These are phyloP conservation scores for Alternaria consortialis DNA, from an alignment of 2,329 filamentous ascomycete species.

Conservation along the genomic window DNA sequence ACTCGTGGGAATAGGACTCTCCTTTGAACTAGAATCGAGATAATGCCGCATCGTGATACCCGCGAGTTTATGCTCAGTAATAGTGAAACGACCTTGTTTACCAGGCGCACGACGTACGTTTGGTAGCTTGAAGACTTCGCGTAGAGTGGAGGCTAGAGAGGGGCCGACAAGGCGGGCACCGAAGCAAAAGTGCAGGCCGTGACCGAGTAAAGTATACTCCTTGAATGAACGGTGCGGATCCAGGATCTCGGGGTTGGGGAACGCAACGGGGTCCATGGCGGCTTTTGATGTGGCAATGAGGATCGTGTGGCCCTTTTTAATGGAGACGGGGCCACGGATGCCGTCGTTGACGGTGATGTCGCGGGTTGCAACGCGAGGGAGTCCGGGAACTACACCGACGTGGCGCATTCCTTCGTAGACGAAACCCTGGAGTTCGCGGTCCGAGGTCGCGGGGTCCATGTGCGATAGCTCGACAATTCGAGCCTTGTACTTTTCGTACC, in stretches of 20 bases:
- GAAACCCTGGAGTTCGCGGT: slow-evolving; percentile 66
- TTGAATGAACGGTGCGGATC: slow-evolving; percentile 51
- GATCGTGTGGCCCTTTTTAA: slow-evolving; percentile 52
- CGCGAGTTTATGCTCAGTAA: slow-evolving; percentile 57
- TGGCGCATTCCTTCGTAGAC: slow-evolving; percentile 66
- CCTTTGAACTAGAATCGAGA: slow-evolving; percentile 59
- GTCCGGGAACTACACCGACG: slow-evolving; percentile 61
- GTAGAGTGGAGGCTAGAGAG: slow-evolving; percentile 41
- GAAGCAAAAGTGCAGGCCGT: slow-evolving; percentile 48
- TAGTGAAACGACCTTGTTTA: slow-evolving; percentile 50
- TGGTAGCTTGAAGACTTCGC: slow-evolving; percentile 46
- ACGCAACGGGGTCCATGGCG: slow-evolving; percentile 45
- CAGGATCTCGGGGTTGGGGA: slow-evolving; percentile 44
- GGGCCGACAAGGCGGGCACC: slow-evolving; percentile 42
- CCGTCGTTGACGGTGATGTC: slow-evolving; percentile 61
- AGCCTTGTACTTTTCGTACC: slow-evolving; percentile 61
- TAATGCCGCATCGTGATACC: slow-evolving; percentile 60
- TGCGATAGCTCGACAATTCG: slow-evolving; percentile 62
- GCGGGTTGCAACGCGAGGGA: slow-evolving; percentile 59
- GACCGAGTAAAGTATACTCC: slow-evolving; percentile 44
- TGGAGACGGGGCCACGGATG: slow-evolving; percentile 56
- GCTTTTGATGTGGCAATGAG: slow-evolving; percentile 55
- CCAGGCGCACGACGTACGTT: slow-evolving; percentile 45
- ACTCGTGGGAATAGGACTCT: slow-evolving; percentile 52
- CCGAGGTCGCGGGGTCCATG: slow-evolving; percentile 58